Base-by-base conservation (phyloP, 1,284 basidiomycete genomes). In the Ustilago crameri region DNA sequence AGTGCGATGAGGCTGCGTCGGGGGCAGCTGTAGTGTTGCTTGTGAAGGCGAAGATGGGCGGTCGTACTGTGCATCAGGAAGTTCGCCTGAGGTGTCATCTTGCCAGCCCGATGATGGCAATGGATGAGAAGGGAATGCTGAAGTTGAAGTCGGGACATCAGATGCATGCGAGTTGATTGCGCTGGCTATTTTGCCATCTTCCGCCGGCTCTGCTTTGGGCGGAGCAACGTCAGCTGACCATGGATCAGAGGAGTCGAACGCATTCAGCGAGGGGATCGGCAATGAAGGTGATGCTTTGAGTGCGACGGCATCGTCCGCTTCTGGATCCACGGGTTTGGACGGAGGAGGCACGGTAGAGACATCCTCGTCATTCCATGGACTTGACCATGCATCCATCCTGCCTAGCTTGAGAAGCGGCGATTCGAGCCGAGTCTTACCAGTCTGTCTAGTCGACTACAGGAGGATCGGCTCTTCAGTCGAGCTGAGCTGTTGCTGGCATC, bases 341-440 rank as follows among this genome's bases (percentile, higher is more conserved):
- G 44, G 24, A 9, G 46, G 41, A 2, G 53, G 43, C 5, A 14
- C 18, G 38, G 27, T 14, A 20, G 52, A 8, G 26, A 15, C 42
- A 27, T 24, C 40, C 22, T 70, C 67, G 49, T 70, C 61, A 38
- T 46, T 53, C 67, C 67, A 70, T 18, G 67, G 67, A 44, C 67
- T 70, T 17, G 67, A 64, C 67, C 67, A 70, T n/a, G 67, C 60
- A 41, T 70, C 67, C 67, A 70, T 70, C 12, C 14, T 53, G 54
- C 26, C 34, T 15, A 5, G 15, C 23, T 15, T 17, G 0, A 22
- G 15, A 40, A 9, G 23, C n/a, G 15, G 17, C 38, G 10, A 14
- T 26, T 17, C 27, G 22, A n/a, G n/a, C n/a, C n/a, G n/a, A n/a
- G n/a, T n/a, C n/a, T n/a, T n/a, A n/a, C n/a, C n/a, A n/a, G n/a